These are phyloP conservation scores for Farysia itapuensis DNA, from an alignment of 1,284 basidiomycete species.

Conservation along the genomic window DNA sequence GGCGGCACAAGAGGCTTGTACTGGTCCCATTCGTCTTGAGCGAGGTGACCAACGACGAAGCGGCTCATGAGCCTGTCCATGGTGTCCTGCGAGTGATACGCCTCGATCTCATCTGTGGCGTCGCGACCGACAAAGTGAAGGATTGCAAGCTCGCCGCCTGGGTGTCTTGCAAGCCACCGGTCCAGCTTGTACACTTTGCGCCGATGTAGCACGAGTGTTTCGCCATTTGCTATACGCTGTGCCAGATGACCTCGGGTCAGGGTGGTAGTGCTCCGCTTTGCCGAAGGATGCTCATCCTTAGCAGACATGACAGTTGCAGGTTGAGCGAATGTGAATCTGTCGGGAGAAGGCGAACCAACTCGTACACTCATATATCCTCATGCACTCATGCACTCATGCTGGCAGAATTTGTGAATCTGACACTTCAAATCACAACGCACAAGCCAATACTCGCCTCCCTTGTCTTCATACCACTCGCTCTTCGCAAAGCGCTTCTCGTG, in stretches of 20 bases:
- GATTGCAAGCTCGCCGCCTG: slow-evolving; percentile 84
- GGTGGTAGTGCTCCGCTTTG: no score
- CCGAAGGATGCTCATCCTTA: no score
- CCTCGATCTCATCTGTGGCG: slow-evolving; percentile 89
- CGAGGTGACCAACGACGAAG: slow-evolving; percentile 76
- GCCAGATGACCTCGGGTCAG: slow-evolving; percentile 49
- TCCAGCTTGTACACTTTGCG: slow-evolving; percentile 79
- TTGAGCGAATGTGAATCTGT: no score
- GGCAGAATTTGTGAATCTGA: no score
- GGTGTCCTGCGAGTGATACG: slow-evolving; percentile 78
- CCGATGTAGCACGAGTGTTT: slow-evolving; percentile 78
- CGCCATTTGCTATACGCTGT: slow-evolving; percentile 50
- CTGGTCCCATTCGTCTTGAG: slow-evolving; percentile 62
- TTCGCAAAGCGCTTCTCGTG: neutral
- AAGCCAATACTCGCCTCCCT: slow-evolving; percentile 3
- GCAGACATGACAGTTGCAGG: no score
- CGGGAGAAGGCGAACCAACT: no score
- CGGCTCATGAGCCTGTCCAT: slow-evolving; percentile 67
- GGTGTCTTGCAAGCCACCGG: slow-evolving; percentile 78
- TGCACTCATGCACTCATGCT: no score
- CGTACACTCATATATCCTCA: no score
- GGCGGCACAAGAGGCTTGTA: slow-evolving; percentile 88
- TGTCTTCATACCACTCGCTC: slow-evolving; percentile 1
- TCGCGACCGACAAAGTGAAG: slow-evolving; percentile 95
- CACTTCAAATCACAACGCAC: no score